Evolutionary conservation across 495 filamentous ascomycete genomes (phyloP).

Genomic region (Talaromyces nanjingensis): DNA sequence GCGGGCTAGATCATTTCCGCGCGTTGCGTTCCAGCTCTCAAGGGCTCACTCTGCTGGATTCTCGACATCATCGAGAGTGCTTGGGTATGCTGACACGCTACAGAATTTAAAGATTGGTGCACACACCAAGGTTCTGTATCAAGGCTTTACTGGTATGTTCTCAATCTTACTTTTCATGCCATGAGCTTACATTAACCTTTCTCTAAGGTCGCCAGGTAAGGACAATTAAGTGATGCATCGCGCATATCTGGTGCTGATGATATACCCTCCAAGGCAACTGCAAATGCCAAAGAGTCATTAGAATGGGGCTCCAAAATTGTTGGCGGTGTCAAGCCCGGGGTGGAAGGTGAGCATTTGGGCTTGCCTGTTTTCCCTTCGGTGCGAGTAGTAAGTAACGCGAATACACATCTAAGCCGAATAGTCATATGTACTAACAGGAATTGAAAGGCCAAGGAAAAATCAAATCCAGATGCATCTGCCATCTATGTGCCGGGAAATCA

Average conservation of each 20-base stretch:
- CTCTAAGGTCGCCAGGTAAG: slow-evolving; percentile 22
- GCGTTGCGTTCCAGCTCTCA: neutral
- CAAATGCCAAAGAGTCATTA: slow-evolving; percentile 74
- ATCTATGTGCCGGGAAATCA: slow-evolving; percentile 80
- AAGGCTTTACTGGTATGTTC: slow-evolving; percentile 71
- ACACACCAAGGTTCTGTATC: slow-evolving; percentile 77
- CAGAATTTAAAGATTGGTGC: slow-evolving; percentile 69
- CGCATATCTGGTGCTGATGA: neutral
- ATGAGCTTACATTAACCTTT: neutral
- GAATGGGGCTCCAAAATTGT: slow-evolving; percentile 85
- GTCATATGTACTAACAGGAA: slow-evolving; percentile 2
- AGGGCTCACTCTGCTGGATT: slow-evolving; percentile 20
- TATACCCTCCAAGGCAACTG: slow-evolving; percentile 52
- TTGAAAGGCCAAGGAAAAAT: slow-evolving; percentile 61
- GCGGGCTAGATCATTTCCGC: neutral
- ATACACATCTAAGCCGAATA: neutral
- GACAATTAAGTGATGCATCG: neutral
- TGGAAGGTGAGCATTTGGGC: slow-evolving; percentile 70
- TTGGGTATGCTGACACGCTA: slow-evolving; percentile 57
- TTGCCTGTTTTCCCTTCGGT: slow-evolving; percentile 73
- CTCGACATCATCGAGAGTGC: slow-evolving; percentile 27
- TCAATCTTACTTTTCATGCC: neutral
- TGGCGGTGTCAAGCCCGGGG: slow-evolving; percentile 75
- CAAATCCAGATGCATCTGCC: slow-evolving; percentile 78
- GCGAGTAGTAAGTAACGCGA: slow-evolving; percentile 39